Percentiles rank a stretch among this genome's conserved stretches.
phyloP scores from a whole-genome alignment of 495 filamentous ascomycete species.

The Delitschia confertaspora region DNA sequence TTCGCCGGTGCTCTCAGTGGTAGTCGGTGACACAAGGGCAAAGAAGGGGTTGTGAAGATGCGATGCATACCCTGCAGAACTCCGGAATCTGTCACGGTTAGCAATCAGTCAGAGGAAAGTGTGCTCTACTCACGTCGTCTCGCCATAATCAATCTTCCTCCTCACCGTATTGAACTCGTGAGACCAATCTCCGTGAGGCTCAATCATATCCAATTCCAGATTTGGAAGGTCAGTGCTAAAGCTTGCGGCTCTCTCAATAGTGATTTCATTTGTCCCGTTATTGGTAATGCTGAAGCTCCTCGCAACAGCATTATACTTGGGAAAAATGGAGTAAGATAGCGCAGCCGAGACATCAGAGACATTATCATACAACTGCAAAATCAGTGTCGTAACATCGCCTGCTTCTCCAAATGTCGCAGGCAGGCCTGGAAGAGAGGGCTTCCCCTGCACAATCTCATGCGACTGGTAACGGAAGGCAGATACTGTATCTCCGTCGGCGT shows the following conservation, averaged over 20 bases:
- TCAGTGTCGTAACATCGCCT: constrained; percentile 43
- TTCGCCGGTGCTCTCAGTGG: constrained; percentile 45
- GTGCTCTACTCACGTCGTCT: constrained; percentile 28
- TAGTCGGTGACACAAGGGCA: constrained; percentile 41
- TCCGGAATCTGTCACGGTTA: too few species aligned
- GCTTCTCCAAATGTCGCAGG: constrained; percentile 44
- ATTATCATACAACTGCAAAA: constrained; percentile 44
- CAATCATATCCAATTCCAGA: constrained; percentile 47
- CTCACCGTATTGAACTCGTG: constrained; percentile 39
- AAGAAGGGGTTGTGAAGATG: constrained; percentile 50
- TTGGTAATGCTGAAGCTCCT: constrained; percentile 47
- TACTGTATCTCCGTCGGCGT: constrained; percentile 43
- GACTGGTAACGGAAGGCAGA: constrained; percentile 43
- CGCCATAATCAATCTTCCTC: constrained; percentile 35
- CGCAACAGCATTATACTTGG: constrained; percentile 43
- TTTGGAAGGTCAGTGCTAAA: constrained; percentile 46
- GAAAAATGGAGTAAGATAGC: constrained; percentile 48
- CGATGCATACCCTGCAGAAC: constrained; percentile 45
- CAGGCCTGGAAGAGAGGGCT: constrained; percentile 41
- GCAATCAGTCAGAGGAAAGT: constrained; percentile 23
- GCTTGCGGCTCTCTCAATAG: constrained; percentile 43
- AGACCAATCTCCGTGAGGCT: constrained; percentile 46
- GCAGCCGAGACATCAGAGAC: constrained; percentile 43
- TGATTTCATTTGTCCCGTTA: constrained; percentile 39
- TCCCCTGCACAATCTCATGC: constrained; percentile 39